A percentile compares a stretch with the other conserved stretches of the same genome.
phyloP scores from a whole-genome alignment of 164 flowering plant species.

The Euptelea pleiosperma region DNA sequence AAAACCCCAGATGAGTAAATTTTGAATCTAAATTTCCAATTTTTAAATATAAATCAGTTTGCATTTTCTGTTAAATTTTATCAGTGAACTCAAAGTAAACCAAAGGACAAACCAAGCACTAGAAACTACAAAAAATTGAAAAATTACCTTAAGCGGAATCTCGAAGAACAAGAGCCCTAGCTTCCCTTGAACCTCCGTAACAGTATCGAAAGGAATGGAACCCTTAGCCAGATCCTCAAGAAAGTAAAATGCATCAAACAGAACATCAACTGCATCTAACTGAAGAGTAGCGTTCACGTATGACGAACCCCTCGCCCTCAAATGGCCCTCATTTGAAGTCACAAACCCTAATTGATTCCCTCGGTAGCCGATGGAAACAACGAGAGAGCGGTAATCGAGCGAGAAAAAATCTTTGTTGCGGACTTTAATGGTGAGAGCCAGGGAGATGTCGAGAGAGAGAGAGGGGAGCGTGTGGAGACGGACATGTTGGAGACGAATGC shows the following conservation, averaged over 20 bases:
- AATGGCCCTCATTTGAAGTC: conserved; percentile 42
- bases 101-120: neutral
- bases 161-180: conserved; percentile 57
- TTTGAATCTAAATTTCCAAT: neutral
- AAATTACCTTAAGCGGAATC: conserved; percentile 63
- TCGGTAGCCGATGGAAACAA: conserved; percentile 57
- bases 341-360: conserved; percentile 66
- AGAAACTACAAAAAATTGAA: no score
- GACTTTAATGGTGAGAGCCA: conserved; percentile 47
- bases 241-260: conserved; percentile 60
- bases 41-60: no score
- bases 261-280: conserved; percentile 58
- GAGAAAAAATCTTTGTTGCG: conserved; percentile 62
- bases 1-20: neutral
- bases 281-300: conserved; percentile 59
- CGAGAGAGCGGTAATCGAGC: conserved; percentile 40
- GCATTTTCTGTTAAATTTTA: no score
- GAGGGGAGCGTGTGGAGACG: conserved; percentile 33
- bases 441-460: conserved; percentile 46
- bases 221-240: conserved; percentile 72
- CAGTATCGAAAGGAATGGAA: conserved; percentile 64
- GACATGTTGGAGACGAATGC: conserved; percentile 40
- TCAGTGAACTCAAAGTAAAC: neutral
- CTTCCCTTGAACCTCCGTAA: conserved; percentile 44
- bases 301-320: conserved; percentile 49